These are phyloP conservation scores for Beauveria brongniartii DNA, from an alignment of 2,329 filamentous ascomycete genomes.

Conservation along the genomic window DNA sequence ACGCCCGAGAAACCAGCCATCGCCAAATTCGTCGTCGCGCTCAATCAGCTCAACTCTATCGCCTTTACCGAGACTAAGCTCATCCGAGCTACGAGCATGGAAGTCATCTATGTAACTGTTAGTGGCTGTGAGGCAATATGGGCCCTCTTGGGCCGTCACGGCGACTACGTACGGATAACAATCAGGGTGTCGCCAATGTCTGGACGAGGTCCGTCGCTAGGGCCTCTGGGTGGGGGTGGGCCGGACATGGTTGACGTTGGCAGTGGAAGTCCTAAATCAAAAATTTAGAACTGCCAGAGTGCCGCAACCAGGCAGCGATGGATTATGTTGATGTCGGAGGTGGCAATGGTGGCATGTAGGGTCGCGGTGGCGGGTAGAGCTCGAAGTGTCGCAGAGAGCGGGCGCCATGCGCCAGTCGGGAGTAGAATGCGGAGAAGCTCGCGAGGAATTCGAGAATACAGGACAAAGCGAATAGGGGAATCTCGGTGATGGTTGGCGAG, in stretches of 20 bases:
- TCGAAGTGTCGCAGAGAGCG: background rate
- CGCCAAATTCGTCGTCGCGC: conserved; percentile 80
- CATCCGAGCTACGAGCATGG: conserved; percentile 81
- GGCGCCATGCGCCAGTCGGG: conserved; percentile 7
- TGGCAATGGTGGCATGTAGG: conserved; percentile 6
- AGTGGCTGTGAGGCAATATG: background rate
- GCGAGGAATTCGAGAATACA: background rate
- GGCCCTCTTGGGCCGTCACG: background rate
- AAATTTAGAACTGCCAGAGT: background rate
- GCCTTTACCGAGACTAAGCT: conserved; percentile 79
- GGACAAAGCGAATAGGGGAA: background rate
- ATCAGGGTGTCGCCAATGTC: conserved; percentile 59
- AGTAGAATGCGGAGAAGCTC: background rate
- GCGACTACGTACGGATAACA: conserved; percentile 56
- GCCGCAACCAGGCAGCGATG: conserved; percentile 6
- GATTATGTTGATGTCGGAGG: background rate
- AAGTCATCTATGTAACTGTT: conserved; percentile 65
- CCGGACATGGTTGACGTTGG: background rate
- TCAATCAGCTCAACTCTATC: conserved; percentile 78
- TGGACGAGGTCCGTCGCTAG: conserved; percentile 37
- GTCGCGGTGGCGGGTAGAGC: background rate
- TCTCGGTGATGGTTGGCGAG: background rate
- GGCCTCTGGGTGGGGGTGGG: conserved; percentile 36
- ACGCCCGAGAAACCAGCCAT: conserved; percentile 76
- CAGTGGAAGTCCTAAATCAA: background rate